Base-by-base conservation (phyloP, 2,329 filamentous ascomycete species). In the Fusarium graminum region DNA sequence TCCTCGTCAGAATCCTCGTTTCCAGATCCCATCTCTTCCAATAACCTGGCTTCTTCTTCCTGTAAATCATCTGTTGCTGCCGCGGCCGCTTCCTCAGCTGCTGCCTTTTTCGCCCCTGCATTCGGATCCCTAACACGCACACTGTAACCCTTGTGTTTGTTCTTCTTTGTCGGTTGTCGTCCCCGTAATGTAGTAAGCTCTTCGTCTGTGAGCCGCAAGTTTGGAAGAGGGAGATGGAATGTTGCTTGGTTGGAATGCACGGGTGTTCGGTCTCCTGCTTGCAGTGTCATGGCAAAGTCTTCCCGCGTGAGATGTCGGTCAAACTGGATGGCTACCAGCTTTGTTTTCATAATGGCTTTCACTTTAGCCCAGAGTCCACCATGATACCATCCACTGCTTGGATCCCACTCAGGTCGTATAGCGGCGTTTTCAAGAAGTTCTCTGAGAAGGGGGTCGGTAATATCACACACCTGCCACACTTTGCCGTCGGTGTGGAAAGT, bases 401-500 rank as follows among this genome's bases (percentile, higher is more conserved):
- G 76, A 67, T 91, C 88, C 76, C 87, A 91, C 11, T 81, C 79
- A 1, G 80, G 74, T 6, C 88, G 84, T 22, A 91, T 78, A 7
- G 87, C 82, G 0, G 88, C 82, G 1, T 87, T 85, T 19, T 88
- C 84, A 38, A 97, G 83, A 4, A 97, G 80, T 12, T 82, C 77
- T 1, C 82, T 80, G 2, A 98, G 82, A 2, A 94, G 74, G 0
- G 93, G 92, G 72, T 98, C 94, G 0, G 88, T 90, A 53, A 98
- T 90, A 76, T 99, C 95, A 79, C 93, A 97, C 26, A 96, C 86
- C 81, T 98, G 95, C 91, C 93, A 99, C 47, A 95, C 90, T 72
- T 95, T 95, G 38, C 93, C 93, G 72, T 97, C 93, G 2, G 87
- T 86, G 16, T 88, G 87, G 53, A 94, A 87, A 3, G 85, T 85